phyloP scores from a whole-genome alignment of 768 basidiomycete species.

The Mycena vulgaris region DNA sequence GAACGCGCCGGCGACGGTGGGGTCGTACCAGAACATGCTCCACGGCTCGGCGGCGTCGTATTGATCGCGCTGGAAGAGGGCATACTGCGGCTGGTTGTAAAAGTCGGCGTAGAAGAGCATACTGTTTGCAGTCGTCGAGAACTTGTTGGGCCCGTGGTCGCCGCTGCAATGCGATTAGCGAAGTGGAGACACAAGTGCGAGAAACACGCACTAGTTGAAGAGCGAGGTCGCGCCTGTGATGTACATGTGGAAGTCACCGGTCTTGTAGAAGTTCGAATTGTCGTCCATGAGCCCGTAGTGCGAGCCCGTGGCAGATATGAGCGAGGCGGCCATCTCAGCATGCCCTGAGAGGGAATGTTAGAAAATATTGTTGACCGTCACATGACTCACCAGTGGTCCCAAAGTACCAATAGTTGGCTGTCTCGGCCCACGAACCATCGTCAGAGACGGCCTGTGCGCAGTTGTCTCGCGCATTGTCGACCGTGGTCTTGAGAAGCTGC shows the following conservation, averaged over 20 bases:
- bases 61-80: conserved; percentile 94
- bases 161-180: conserved; percentile 50
- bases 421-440: conserved; percentile 96
- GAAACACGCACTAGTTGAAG: conserved; percentile 71
- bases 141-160: conserved; percentile 97
- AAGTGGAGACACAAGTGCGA: background rate
- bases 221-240: conserved; percentile 85
- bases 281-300: conserved; percentile 78
- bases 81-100: conserved; percentile 81
- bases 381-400: conserved; percentile 64
- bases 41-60: conserved; percentile 86
- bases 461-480: conserved; percentile 82
- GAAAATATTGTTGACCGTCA: too few species aligned
- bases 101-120: conserved; percentile 84
- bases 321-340: conserved; percentile 89
- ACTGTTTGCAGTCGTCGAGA: conserved; percentile 90
- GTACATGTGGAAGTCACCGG: conserved; percentile 94
- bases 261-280: conserved; percentile 80
- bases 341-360: conserved; percentile 63
- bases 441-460: conserved; percentile 75
- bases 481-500: conserved; percentile 75
- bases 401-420: conserved; percentile 96
- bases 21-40: conserved; percentile 96
- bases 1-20: conserved; percentile 87
- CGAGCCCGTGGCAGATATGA: conserved; percentile 90